Evolutionary conservation across 306 rosid species (phyloP).

Genomic region (Alnus glutinosa): DNA sequence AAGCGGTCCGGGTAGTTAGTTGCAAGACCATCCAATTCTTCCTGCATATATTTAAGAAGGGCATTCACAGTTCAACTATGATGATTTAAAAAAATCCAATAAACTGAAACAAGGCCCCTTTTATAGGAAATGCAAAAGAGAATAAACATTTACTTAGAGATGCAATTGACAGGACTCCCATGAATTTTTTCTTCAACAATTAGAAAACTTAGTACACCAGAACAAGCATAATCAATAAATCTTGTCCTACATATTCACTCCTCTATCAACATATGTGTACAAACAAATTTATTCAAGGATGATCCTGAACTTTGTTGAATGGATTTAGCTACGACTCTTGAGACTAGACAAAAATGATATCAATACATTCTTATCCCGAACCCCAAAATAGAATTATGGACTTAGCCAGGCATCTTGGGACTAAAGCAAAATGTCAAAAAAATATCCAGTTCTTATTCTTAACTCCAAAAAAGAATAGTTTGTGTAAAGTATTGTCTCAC

Average conservation of each 20-base stretch:
- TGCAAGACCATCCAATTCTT: constrained; percentile 79
- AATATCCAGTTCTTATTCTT: not conserved
- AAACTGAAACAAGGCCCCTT: not conserved
- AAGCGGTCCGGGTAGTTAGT: constrained; percentile 68
- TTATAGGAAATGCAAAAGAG: not conserved
- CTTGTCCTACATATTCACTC: not conserved
- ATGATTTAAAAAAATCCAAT: not conserved
- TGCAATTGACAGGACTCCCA: not conserved
- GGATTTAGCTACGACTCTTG: not conserved
- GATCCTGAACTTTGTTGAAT: not conserved
- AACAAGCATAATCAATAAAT: not conserved
- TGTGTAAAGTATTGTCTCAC: not conserved
- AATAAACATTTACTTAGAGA: not conserved
- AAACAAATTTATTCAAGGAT: not conserved
- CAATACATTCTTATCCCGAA: not conserved
- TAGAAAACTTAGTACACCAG: not conserved
- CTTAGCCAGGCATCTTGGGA: not conserved
- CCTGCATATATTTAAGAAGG: constrained; percentile 47
- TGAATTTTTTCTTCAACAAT: not conserved
- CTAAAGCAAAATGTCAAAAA: not conserved
- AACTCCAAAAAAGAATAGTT: not conserved
- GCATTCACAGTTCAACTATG: not conserved
- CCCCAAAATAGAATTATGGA: constrained; percentile 13
- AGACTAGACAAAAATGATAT: not conserved
- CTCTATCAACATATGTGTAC: too few species aligned